Percentiles rank a stretch among this genome's conserved stretches.
Conservation (phyloP, 208 protist species). For the Trypanosoma rangeli region DNA sequence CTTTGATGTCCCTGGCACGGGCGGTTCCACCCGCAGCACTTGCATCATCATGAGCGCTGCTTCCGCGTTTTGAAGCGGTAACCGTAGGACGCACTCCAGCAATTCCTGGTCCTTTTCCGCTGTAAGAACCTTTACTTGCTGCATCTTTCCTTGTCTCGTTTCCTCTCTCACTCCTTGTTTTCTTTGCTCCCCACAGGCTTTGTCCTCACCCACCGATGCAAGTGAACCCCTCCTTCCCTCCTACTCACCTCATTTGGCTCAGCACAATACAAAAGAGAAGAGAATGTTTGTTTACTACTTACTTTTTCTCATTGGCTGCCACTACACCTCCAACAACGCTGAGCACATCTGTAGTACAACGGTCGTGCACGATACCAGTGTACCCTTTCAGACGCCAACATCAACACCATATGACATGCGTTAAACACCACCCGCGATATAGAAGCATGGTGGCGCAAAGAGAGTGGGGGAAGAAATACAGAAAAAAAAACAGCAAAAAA, state of each 20-base stretch:
- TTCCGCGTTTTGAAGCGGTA: constrained; percentile 43
- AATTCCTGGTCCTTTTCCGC: neutral
- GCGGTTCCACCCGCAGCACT: constrained; percentile 43
- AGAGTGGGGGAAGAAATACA: no score
- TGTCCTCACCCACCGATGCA: neutral
- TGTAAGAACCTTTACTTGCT: neutral
- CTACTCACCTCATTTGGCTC: neutral
- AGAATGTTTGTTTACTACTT: neutral
- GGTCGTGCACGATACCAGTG: no score
- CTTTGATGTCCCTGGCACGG: constrained; percentile 35
- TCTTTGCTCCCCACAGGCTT: neutral
- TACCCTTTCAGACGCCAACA: neutral
- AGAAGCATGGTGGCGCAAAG: no score
- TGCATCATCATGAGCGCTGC: constrained; percentile 39
- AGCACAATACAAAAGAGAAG: neutral
- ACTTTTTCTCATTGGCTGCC: neutral
- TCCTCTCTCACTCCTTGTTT: neutral
- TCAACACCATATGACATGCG: no score
- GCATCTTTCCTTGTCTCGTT: constrained; percentile 1
- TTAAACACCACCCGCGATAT: no score
- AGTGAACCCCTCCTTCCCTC: neutral
- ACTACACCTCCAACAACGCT: neutral
- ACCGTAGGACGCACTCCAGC: constrained; percentile 43
- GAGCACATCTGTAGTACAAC: no score
- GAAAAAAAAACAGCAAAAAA: neutral